phyloP scores from a whole-genome alignment of 2,329 filamentous ascomycete genomes.

The Cryphonectria japonica region DNA sequence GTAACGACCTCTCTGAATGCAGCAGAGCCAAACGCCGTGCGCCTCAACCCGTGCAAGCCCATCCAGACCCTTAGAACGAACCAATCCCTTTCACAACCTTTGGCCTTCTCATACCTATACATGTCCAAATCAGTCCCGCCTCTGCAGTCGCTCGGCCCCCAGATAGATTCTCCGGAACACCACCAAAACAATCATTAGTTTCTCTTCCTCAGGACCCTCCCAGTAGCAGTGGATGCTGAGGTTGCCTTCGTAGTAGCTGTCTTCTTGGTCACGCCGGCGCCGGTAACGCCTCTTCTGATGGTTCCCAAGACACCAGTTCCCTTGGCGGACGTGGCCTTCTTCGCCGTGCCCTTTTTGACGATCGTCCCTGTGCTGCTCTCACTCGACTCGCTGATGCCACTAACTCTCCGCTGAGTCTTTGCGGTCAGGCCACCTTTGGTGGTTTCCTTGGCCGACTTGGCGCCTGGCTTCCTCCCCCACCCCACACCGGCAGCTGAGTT shows the following conservation, averaged over 20 bases:
- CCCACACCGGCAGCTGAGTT: conserved; percentile 42
- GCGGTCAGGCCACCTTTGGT: conserved; percentile 42
- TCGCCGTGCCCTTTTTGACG: conserved; percentile 55
- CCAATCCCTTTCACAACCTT: not conserved
- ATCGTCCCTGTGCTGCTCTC: conserved; percentile 68
- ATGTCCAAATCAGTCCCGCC: not conserved
- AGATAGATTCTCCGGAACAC: not conserved
- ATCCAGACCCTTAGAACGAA: not conserved
- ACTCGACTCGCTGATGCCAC: conserved; percentile 65
- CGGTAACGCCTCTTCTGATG: conserved; percentile 56
- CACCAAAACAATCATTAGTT: conserved; percentile 26
- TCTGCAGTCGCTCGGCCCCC: not conserved
- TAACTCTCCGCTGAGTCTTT: conserved; percentile 56
- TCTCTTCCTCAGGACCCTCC: conserved; percentile 60
- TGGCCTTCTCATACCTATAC: not conserved
- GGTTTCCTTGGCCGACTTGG: conserved; percentile 40
- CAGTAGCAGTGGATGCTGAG: conserved; percentile 44
- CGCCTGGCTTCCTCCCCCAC: conserved; percentile 19
- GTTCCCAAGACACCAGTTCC: conserved; percentile 56
- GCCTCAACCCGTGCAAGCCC: conserved; percentile 10
- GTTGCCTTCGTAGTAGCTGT: conserved; percentile 48
- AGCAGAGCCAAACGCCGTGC: conserved; percentile 31
- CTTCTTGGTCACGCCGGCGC: conserved; percentile 52
- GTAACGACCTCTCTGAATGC: not conserved
- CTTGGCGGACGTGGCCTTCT: conserved; percentile 45